Evolutionary conservation across 1,284 basidiomycete species (phyloP).

Genomic region (Lignosus rhinocerotis): DNA sequence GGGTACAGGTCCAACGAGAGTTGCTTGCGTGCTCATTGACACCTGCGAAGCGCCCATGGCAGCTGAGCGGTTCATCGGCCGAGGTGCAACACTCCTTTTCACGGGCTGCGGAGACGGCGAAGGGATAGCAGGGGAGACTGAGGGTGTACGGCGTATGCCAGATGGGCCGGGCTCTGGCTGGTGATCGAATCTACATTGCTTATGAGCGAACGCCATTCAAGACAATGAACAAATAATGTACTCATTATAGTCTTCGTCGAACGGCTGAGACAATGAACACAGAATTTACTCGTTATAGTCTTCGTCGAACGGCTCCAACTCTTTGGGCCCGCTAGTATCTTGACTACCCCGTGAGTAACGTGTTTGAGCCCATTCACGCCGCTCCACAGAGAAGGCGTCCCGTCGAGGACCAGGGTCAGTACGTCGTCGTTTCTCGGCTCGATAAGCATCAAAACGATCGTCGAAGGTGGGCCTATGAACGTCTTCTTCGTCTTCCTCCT

Average conservation of each 20-base stretch:
- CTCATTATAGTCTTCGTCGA: neutral
- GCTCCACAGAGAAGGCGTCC: neutral
- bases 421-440: neutral
- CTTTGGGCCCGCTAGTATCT: neutral
- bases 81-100: neutral
- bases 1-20: slow-evolving; percentile 22
- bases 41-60: neutral
- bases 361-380: neutral
- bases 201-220: too few relatives aligned
- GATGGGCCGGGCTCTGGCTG: slow-evolving; percentile 20
- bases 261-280: neutral
- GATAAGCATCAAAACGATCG: neutral
- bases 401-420: neutral
- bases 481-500: slow-evolving; percentile 1
- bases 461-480: neutral
- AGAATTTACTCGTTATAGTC: neutral
- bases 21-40: slow-evolving; percentile 27
- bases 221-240: too few relatives aligned
- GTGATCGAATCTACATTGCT: neutral
- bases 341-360: neutral
- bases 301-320: neutral
- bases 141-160: slow-evolving; percentile 15
- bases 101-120: neutral
- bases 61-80: neutral
- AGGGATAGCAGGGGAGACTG: neutral